A percentile compares a stretch with the other conserved stretches of the same genome.
These are phyloP conservation scores for Taphrina confusa DNA, from an alignment of 1,139 yeast genomes.

Conservation along the genomic window DNA sequence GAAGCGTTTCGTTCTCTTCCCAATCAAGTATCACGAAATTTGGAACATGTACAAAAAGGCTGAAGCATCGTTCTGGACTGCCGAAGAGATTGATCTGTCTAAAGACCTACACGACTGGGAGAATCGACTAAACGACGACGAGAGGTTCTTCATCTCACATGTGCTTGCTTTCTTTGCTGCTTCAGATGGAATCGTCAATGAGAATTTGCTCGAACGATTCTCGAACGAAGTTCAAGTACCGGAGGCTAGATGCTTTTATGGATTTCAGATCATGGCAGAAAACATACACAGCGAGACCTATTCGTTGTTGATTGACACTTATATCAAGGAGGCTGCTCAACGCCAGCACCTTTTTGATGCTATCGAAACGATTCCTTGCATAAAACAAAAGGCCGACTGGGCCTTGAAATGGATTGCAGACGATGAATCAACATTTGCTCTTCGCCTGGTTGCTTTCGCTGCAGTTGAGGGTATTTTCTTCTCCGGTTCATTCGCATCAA, in stretches of 20 bases:
- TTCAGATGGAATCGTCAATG: constrained; percentile 96
- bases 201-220: constrained; percentile 93
- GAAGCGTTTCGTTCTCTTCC: constrained; percentile 90
- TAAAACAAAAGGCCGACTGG: constrained; percentile 97
- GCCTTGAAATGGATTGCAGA: constrained; percentile 94
- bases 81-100: constrained; percentile 95
- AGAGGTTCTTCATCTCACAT: constrained; percentile 84
- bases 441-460: constrained; percentile 96
- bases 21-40: constrained; percentile 94
- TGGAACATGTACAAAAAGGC: constrained; percentile 99
- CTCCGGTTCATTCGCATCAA: constrained; percentile 95
- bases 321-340: constrained; percentile 92
- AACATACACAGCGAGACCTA: constrained; percentile 97
- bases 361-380: constrained; percentile 89
- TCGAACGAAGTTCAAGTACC: constrained; percentile 96
- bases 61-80: constrained; percentile 99
- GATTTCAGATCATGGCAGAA: constrained; percentile 99
- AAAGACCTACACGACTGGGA: constrained; percentile 93
- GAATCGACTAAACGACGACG: constrained; percentile 77
- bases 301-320: constrained; percentile 88
- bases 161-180: constrained; percentile 96
- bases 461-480: constrained; percentile 99
- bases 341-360: constrained; percentile 87
- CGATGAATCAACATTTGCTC: constrained; percentile 82
- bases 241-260: constrained; percentile 98